These are phyloP conservation scores for Diaporthe longicolla DNA, from an alignment of 2,329 filamentous ascomycete species.

Conservation along the genomic window DNA sequence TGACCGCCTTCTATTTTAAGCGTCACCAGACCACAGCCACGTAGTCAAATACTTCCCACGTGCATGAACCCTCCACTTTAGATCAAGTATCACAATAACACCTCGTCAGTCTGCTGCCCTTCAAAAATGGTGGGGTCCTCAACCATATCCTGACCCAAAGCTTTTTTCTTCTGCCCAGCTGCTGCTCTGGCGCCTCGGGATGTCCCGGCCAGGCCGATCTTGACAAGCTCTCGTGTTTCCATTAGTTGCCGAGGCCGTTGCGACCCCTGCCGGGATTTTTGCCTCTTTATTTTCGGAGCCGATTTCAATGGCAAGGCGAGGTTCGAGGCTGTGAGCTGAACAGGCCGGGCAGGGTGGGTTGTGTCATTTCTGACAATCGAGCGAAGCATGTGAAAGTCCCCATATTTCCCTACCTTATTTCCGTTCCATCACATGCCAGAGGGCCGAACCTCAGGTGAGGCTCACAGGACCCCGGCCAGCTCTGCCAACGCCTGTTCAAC, in stretches of 20 bases:
- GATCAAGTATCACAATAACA: not conserved
- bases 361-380: conserved; percentile 1
- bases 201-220: conserved; percentile 32
- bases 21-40: rapidly evolving
- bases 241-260: conserved; percentile 31
- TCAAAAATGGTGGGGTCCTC: conserved; percentile 13
- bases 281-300: not conserved
- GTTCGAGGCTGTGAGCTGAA: conserved; percentile 31
- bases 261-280: conserved; percentile 3
- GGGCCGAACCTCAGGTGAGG: not conserved
- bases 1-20: conserved; percentile 34
- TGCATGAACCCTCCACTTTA: rapidly evolving
- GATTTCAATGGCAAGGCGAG: conserved; percentile 22
- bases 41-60: not conserved
- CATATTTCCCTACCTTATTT: conserved; percentile 30
- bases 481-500: too few relatives aligned
- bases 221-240: conserved; percentile 27
- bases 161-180: conserved; percentile 9
- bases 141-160: conserved; percentile 33
- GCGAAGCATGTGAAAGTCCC: conserved; percentile 39
- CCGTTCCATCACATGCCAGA: conserved; percentile 23
- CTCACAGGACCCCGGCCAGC: not conserved
- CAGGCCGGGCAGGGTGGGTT: not conserved
- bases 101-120: too few relatives aligned
- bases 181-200: conserved; percentile 7